These are phyloP conservation scores for Pistacia vera DNA, from an alignment of 345 rosid genomes.

Conservation along the genomic window DNA sequence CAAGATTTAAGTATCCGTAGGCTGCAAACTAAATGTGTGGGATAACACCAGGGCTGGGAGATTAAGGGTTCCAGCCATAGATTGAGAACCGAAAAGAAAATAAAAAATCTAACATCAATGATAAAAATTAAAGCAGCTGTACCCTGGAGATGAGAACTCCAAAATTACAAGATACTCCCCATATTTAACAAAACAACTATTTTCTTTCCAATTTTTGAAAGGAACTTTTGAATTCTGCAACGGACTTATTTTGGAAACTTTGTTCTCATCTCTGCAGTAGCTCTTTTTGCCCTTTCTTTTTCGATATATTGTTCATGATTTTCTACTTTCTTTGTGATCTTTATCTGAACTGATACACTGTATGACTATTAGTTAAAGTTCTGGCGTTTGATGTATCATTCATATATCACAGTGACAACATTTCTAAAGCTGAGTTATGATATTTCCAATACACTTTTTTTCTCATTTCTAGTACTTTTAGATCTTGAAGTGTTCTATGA, in stretches of 20 bases:
- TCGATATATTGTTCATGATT: background rate
- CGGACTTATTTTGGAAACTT: background rate
- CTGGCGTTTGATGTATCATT: background rate
- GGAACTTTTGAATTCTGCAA: background rate
- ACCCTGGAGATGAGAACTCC: background rate
- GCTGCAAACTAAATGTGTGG: background rate
- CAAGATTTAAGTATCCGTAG: background rate
- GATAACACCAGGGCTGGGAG: too few species aligned
- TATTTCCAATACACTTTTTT: background rate
- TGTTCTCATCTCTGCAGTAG: background rate
- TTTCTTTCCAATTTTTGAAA: background rate
- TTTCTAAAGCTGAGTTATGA: background rate
- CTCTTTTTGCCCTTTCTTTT: background rate
- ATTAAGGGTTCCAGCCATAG: background rate
- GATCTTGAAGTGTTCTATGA: background rate
- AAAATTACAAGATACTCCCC: background rate
- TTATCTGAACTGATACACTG: background rate
- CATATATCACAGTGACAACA: background rate
- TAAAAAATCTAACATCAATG: too few species aligned
- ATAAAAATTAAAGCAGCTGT: background rate
- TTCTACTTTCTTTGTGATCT: background rate
- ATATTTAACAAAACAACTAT: background rate
- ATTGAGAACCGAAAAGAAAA: too few species aligned
- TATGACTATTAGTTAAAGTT: background rate
- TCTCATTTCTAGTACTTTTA: background rate